Evolutionary conservation across 2,329 filamentous ascomycete species (phyloP).

Genomic region (Mycocentrospora acerina): DNA sequence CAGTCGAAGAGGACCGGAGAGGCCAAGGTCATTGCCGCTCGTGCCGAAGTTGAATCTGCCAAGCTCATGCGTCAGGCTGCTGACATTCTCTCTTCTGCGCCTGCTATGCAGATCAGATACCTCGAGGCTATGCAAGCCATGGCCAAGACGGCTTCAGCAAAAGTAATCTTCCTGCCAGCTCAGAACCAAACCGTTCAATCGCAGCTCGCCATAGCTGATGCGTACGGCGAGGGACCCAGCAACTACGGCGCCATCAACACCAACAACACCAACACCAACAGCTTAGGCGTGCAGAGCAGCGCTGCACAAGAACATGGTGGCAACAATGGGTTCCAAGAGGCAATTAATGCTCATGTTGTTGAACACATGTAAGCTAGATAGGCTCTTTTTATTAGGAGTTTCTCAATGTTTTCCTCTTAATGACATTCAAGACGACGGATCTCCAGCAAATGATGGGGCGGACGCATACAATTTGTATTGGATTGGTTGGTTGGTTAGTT

Average conservation of each 20-base stretch:
- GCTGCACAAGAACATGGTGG: conserved; percentile 37
- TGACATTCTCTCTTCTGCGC: conserved; percentile 86
- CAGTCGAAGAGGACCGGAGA: conserved; percentile 98
- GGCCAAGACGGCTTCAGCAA: conserved; percentile 88
- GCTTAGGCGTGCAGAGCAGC: conserved; percentile 18
- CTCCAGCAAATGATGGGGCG: too few species aligned
- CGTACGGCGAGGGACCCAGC: conserved; percentile 58
- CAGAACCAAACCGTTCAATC: conserved; percentile 54
- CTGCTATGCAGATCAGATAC: conserved; percentile 78
- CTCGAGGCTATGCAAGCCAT: conserved; percentile 98
- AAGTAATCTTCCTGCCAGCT: conserved; percentile 75
- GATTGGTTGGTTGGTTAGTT: too few species aligned
- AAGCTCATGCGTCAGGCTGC: conserved; percentile 89
- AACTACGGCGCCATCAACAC: too few species aligned
- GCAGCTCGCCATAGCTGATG: conserved; percentile 53
- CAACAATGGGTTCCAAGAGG: conserved; percentile 68
- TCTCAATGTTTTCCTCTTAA: too few species aligned
- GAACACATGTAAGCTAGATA: conserved; percentile 72
- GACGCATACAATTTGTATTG: too few species aligned
- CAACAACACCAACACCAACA: conserved; percentile 11
- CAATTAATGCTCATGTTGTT: conserved; percentile 77
- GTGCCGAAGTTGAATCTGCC: conserved; percentile 93
- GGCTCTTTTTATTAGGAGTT: too few species aligned
- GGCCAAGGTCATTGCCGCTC: conserved; percentile 95
- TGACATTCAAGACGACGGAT: too few species aligned